Evolutionary conservation across 495 filamentous ascomycete genomes (phyloP), one percentile per base, ranked within the genome.

Genomic region (Daldinia decipiens): DNA sequence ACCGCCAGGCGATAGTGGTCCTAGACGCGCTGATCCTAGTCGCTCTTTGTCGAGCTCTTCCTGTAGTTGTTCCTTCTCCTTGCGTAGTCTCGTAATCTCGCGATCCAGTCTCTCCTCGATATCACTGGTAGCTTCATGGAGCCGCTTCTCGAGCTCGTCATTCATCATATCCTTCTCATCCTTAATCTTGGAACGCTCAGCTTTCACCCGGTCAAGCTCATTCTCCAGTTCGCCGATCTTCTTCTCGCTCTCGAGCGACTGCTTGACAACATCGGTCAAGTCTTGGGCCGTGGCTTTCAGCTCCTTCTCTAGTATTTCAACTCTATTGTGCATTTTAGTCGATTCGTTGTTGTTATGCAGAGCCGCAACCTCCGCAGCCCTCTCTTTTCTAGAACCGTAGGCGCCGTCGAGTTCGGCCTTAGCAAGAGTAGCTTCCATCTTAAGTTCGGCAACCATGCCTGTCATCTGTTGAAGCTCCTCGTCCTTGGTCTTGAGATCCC

Each of bases 371-470:
- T 93, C 90, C 0, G 91, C 91, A 5, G 92, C 93, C 24, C 93
- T 88, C 77, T 95, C 84, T 40, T 89, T 87, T 60, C 92, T 83
- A 9, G 87, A 87, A 29, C 93, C 95, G 75, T 97, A 97, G 19
- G 95, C 95, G 59, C 93, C 92, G 74, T 99, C 95, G 36, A 98
- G 90, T 82, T 99, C 95, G 5, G 95, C 95, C 78, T 92, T 93
- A 62, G 92, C 92, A 80, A 99, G 88, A 52, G 94, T 94, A 63
- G 97, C 83, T 75, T 98, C 95, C 39, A 94, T 98, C 62, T 93
- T 93, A 53, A 96, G 83, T 61, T 93, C 89, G 52, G 94, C 91
- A 63, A 97, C 85, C 78, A 95, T 92, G 70, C 88, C 86, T 75
- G 96, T 94, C 57, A 96, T 83, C 31, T 87, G 83, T 12, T 90